Evolutionary conservation across 495 filamentous ascomycete genomes (phyloP).

Genomic region (Xylaria longipes): DNA sequence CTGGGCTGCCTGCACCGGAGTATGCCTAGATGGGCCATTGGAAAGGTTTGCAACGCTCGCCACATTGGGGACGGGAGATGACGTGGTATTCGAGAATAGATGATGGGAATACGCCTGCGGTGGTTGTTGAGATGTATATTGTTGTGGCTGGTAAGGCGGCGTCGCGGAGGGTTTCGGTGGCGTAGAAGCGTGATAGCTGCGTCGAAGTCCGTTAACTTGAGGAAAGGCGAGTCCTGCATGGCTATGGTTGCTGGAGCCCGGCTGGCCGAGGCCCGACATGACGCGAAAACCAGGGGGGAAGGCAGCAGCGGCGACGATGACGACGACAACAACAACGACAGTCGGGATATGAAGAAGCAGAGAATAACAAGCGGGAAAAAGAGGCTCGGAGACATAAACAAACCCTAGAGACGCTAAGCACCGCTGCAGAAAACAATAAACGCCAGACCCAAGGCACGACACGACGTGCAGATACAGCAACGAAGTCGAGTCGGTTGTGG

Average conservation of each 20-base stretch:
- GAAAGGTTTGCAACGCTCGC: constrained; percentile 41
- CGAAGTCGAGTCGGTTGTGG: constrained; percentile 17
- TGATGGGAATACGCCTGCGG: constrained; percentile 41
- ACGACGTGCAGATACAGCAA: constrained; percentile 33
- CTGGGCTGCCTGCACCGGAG: constrained; percentile 43
- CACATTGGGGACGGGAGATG: constrained; percentile 46
- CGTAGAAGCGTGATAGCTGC: constrained; percentile 40
- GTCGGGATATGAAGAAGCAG: constrained; percentile 4
- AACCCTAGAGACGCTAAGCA: constrained; percentile 30
- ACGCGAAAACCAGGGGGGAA: constrained; percentile 25
- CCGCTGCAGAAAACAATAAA: constrained; percentile 10
- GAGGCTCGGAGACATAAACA: constrained; percentile 27
- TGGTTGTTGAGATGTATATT: constrained; percentile 47
- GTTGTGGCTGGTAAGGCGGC: constrained; percentile 47
- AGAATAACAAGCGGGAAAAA: constrained; percentile 23
- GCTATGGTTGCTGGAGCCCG: constrained; percentile 43
- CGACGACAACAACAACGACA: not conserved
- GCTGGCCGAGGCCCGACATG: constrained; percentile 46
- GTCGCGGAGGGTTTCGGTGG: constrained; percentile 53
- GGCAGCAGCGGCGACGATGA: constrained; percentile 12
- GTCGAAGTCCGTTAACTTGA: constrained; percentile 29
- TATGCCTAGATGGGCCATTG: constrained; percentile 47
- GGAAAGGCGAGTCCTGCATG: constrained; percentile 48
- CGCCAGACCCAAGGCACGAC: constrained; percentile 24
- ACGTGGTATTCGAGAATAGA: constrained; percentile 44